phyloP scores from a whole-genome alignment of 148 eudicot genomes.

The Selenicereus undatus region DNA sequence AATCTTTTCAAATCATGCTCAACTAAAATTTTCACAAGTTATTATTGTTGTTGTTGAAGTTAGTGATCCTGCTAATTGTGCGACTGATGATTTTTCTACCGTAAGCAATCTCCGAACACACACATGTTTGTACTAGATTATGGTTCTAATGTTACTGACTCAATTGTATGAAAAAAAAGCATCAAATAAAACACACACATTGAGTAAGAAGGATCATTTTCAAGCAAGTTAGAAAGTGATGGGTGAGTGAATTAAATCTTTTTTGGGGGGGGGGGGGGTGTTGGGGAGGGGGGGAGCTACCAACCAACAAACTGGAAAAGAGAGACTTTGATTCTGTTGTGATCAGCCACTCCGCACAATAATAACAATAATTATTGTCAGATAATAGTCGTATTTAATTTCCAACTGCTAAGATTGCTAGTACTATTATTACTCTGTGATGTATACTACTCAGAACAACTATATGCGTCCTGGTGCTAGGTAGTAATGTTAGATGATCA shows the following conservation, averaged over 20 bases:
- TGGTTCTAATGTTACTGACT: background rate
- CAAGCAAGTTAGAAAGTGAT: constrained; percentile 3
- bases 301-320: constrained; percentile 1
- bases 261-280: background rate
- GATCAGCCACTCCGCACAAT: background rate
- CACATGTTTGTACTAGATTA: too few species aligned
- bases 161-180: background rate
- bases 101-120: too few species aligned
- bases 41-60: too few species aligned
- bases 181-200: background rate
- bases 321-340: background rate
- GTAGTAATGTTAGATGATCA: too few species aligned
- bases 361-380: background rate
- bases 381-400: too few species aligned
- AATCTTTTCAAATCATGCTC: too few species aligned
- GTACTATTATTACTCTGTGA: too few species aligned
- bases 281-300: background rate
- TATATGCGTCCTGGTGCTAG: too few species aligned
- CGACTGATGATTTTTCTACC: too few species aligned
- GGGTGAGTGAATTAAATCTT: background rate
- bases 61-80: too few species aligned
- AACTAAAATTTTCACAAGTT: too few species aligned
- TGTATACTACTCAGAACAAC: background rate
- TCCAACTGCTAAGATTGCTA: background rate
- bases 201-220: background rate